Evolutionary conservation across 805 yeast species (phyloP), one percentile per base, ranked within the genome.

Genomic region (Jamesozyma jinghongensis): DNA sequence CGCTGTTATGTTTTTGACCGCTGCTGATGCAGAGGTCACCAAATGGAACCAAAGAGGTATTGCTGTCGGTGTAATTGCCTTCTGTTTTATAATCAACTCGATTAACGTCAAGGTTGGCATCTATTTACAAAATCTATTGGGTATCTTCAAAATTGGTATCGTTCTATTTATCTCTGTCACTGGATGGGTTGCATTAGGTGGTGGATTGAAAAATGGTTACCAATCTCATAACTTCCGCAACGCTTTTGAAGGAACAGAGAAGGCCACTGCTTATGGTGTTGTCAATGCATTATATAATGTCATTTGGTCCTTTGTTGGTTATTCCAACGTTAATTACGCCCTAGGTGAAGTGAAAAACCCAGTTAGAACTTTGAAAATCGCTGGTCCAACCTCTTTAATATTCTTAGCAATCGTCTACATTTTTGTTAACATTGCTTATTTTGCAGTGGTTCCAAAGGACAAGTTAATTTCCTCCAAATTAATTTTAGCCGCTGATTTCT

Each of bases 151-250:
- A 63, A 65, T 85, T 32, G 77, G 70, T 13, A 77, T 85, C 54
- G 75, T 85, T 32, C 47, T 77, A 7, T 74, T 85, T 56, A 81
- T 85, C 43, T 68, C 81, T 10, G 69, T 84, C 32, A 78, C 85
- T 32, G 94, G 94, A 12, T 82, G 87, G 85, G 88, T 81, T 12
- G 86, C 86, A 1, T 68, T 85, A 32, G 85, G 80, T 40, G 90
- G 88, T 22, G 79, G 83, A 39, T 69, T 79, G 39, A 68, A 66
- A 37, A 66, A 67, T 29, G 67, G 69, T 45, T 66, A 69, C 37
- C 70, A 73, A 37, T 75, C 87, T 31, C 73, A 73, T 49, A 79
- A 79, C 54, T 80, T 81, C 61, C 52, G 56, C 32, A 58, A 81
- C 52, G 73, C 84, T 2, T 81, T 81, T 52, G 63, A 56, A 1